phyloP scores from a whole-genome alignment of 176 grass and related monocot genomes.

The Carex kokanica region DNA sequence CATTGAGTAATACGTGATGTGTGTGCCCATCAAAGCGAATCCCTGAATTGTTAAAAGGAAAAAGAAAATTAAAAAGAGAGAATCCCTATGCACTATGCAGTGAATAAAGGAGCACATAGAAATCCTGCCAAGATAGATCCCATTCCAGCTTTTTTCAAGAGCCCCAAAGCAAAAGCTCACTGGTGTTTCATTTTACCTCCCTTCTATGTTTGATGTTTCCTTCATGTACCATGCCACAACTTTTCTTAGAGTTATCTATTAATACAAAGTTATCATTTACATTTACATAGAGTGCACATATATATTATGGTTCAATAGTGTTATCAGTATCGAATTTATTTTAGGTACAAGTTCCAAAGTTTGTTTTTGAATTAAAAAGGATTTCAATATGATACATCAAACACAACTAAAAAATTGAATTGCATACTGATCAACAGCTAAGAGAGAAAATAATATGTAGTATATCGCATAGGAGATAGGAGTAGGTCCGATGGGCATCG shows the following conservation, averaged over 20 bases:
- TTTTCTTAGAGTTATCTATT: not conserved
- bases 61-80: not conserved
- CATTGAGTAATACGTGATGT: slow-evolving; percentile 9
- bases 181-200: not conserved
- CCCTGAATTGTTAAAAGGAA: not conserved
- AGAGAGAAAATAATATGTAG: no score
- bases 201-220: not conserved
- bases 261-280: not conserved
- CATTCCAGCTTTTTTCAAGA: slow-evolving; percentile 22
- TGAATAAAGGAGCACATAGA: slow-evolving; percentile 20
- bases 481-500: no score
- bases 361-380: not conserved
- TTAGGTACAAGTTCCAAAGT: not conserved
- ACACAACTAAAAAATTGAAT: not conserved
- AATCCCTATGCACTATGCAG: not conserved
- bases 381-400: not conserved
- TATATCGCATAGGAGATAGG: no score
- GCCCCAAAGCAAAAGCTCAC: slow-evolving; percentile 11
- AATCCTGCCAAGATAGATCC: slow-evolving; percentile 3
- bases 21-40: slow-evolving; percentile 16
- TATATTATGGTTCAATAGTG: not conserved
- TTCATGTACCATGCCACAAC: not conserved
- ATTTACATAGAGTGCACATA: not conserved
- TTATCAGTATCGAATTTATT: not conserved
- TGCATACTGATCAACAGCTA: no score